Base-by-base conservation (phyloP, 768 basidiomycete species). In the Piloderma croceum region DNA sequence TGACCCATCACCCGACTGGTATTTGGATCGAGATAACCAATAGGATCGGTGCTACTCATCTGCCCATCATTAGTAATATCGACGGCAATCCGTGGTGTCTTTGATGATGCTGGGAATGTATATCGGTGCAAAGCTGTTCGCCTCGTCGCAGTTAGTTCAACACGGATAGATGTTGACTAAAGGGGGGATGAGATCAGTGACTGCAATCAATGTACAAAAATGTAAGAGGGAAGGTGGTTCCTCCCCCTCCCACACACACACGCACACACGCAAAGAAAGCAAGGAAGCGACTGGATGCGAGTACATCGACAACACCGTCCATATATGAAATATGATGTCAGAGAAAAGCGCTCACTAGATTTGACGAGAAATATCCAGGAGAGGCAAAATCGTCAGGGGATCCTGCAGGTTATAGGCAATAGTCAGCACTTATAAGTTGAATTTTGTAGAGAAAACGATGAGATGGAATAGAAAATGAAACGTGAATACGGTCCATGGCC, bases 31-130 rank as follows among this genome's bases (percentile, higher is more conserved):
- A 81, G 56, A 0, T 61, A 59, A 60, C 78, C 67, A 2, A 59
- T 59, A 0, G 77, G 76, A 20, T 69, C 53, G 4, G 69, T 72
- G 41, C 67, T 69, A 46, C 75, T 77, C 27, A 59, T 59, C 46
- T 74, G 70, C 1, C 77, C 79, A 48, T 81, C 81, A 45, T 80
- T 77, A 2, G 78, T 77, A 36, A 81, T 64, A 42, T 83, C 81
- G 10, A 81, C 65, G 15, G 74, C 58, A 19, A 83, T 70, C 3
- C 77, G 69, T 2, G 79, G 79, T 19, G 62, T 48, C 2, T 54
- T 55, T 4, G 73, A 72, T 22, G 62, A 67, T 3, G 70, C 48
- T 1, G 74, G 73, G 51, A 77, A 77, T 1, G 74, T 76, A 42
- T 75, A 77, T 38, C 78, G 68, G 49, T 81, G 80, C 6, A 83